These are phyloP conservation scores for Lizanozyma gosingica DNA, from an alignment of 1,139 yeast genomes.

Conservation along the genomic window DNA sequence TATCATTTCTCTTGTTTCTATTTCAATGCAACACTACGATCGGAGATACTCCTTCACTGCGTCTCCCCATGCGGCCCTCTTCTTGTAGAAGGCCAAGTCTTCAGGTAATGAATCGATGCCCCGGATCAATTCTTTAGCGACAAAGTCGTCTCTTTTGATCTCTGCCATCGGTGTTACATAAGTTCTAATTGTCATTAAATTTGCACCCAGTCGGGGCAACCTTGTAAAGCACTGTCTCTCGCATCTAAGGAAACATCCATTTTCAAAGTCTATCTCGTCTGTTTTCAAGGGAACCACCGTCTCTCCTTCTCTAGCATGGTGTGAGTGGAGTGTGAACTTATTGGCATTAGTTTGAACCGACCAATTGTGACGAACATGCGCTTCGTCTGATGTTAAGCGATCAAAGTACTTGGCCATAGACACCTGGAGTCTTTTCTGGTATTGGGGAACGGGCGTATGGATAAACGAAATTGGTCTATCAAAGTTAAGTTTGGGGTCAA, in stretches of 20 bases:
- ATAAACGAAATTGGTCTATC: slow-evolving; percentile 38
- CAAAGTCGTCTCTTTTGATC: slow-evolving; percentile 26
- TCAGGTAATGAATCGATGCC: slow-evolving; percentile 58
- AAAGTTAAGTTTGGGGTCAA: slow-evolving; percentile 51
- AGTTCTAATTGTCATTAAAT: slow-evolving; percentile 33
- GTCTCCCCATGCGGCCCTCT: slow-evolving; percentile 54
- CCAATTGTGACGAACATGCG: slow-evolving; percentile 37
- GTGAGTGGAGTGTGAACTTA: slow-evolving; percentile 18
- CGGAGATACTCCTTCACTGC: slow-evolving; percentile 44
- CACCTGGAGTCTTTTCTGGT: slow-evolving; percentile 19
- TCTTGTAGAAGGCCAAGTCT: slow-evolving; percentile 51
- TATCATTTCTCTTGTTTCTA: no score
- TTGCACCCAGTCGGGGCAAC: slow-evolving; percentile 30
- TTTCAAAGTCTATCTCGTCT: slow-evolving; percentile 30
- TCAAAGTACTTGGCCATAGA: slow-evolving; percentile 34
- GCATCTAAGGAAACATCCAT: slow-evolving; percentile 27
- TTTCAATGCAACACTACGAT: no score
- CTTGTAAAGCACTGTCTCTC: slow-evolving; percentile 35
- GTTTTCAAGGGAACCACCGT: slow-evolving; percentile 12
- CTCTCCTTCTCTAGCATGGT: slow-evolving; percentile 29
- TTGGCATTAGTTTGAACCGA: slow-evolving; percentile 28
- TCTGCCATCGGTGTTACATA: slow-evolving; percentile 28
- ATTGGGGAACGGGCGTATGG: slow-evolving; percentile 37
- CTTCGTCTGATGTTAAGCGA: slow-evolving; percentile 24
- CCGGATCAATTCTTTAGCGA: slow-evolving; percentile 34